Base-by-base conservation (phyloP, 2,329 filamentous ascomycete genomes). In the Neophaeococcomyces mojaviensis region DNA sequence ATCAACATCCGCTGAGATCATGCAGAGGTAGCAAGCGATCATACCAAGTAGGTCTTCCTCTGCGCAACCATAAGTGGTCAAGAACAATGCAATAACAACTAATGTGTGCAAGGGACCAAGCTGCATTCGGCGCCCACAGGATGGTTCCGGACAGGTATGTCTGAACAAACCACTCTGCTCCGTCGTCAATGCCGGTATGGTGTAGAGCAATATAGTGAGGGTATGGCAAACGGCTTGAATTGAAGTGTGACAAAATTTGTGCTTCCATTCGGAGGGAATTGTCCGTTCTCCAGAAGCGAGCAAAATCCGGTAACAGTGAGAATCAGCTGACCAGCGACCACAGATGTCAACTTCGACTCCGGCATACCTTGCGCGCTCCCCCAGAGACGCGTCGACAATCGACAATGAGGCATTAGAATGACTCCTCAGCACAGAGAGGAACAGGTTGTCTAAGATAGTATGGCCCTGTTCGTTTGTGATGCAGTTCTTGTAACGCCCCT, bases 221-320 rank as follows among this genome's bases (percentile, higher is more conserved):
- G 47, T 60, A 48, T 70, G 62, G 19, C 60, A 65, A 4, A 70
- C 57, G 0, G 64, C 56, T 54, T 68, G 65, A 4, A 59, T 54
- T 1, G 67, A 66, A 4, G 66, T 68, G 44, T 71, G 65, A 44
- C 68, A 71, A 47, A 71, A 70, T 38, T 62, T 65, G 49, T 70
- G 68, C 49, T 71, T 71, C 68, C 67, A 71, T 0, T 39, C 12
- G 2, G 49, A 43, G 0, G 68, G 68, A 16, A 67, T 61, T 1
- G 38, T 47, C 3, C 52, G 15, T 12, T 43, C 44, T 1, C 64
- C 64, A 1, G 44, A 50, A 1, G 52, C 53, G 9, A 63, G 47
- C 2, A 68, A 55, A 1, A 49, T 34, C 4, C 66, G 61, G 28
- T 64, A 44, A 38, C 56, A 63, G 4, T 59, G 53, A 1, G 67